These are phyloP conservation scores for Aspergillus indologenus DNA, from an alignment of 495 filamentous ascomycete species.

Conservation along the genomic window DNA sequence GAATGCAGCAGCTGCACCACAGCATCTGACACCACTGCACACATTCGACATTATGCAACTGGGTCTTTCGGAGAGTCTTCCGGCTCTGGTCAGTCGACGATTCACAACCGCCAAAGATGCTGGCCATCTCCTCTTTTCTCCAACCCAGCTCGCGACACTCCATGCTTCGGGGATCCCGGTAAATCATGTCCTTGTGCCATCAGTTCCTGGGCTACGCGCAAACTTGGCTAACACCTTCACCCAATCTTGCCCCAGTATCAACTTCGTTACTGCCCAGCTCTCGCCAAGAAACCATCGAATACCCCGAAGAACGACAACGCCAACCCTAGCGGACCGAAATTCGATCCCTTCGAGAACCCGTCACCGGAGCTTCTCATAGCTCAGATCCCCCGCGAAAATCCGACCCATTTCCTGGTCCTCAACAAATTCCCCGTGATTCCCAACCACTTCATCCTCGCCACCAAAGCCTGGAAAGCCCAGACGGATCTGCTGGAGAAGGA, in stretches of 20 bases:
- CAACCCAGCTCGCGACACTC: constrained; percentile 55
- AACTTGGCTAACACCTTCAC: constrained; percentile 3
- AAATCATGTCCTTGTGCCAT: constrained; percentile 13
- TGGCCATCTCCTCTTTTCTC: constrained; percentile 57
- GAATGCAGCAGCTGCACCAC: background rate
- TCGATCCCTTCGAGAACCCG: constrained; percentile 73
- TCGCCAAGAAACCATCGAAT: constrained; percentile 65
- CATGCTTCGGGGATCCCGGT: constrained; percentile 54
- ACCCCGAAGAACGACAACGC: constrained; percentile 36
- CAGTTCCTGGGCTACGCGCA: background rate
- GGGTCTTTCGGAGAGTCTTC: constrained; percentile 43
- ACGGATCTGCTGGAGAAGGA: constrained; percentile 62
- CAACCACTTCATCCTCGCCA: constrained; percentile 78
- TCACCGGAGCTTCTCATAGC: constrained; percentile 58
- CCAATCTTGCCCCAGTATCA: constrained; percentile 55
- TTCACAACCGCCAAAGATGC: constrained; percentile 52
- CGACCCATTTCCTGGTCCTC: constrained; percentile 64
- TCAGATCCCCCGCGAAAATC: constrained; percentile 46
- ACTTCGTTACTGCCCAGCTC: constrained; percentile 72
- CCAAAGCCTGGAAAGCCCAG: constrained; percentile 62
- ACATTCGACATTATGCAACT: constrained; percentile 32
- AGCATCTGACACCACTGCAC: background rate
- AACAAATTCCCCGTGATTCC: constrained; percentile 82
- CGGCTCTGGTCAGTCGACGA: constrained; percentile 51
- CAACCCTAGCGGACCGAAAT: constrained; percentile 38